Base-by-base conservation (phyloP, 2,329 filamentous ascomycete genomes). In the Meredithiella fracta region DNA sequence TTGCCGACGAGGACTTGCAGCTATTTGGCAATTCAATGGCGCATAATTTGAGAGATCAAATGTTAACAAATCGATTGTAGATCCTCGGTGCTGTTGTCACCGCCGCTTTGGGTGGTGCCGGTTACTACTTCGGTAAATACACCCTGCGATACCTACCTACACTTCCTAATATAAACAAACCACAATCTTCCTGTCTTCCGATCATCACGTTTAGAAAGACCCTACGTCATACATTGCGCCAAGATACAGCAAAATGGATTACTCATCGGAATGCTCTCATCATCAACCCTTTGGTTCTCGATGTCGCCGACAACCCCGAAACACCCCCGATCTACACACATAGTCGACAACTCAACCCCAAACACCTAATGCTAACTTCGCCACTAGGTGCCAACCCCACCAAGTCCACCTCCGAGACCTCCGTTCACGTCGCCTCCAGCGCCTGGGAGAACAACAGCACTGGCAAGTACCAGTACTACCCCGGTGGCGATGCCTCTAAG, bases 21-120 rank as follows among this genome's bases (percentile, higher is more conserved):
- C 5, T 34, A 34, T 5, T 5, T 11, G 29, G 11, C 5, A 11
- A 34, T 5, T 11, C 29, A 34, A 34, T 11, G 11, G 11, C 11
- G 11, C 29, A 34, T 34, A 34, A 5, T 5, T 34, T 5, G 5
- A 34, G 29, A 34, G 23, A 51, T 29, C 7, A n/a, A 9, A 4
- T 15, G 25, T 31, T 52, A 52, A 52, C 50, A 40, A 23, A 2
- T 57, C 17, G 34, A 14, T 5, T 63, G 61, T 65, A 97, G 92
- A 82, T 97, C 66, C 85, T 98, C 62, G 79, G 90, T 61, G 86
- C 81, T 67, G 83, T 97, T 69, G 95, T 97, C 88, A 82, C 85
- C 65, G 83, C 83, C 68, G 85, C 87, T 65, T 85, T 96, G 67
- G 82, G 83, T 66, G 82, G 92, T 64, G 91, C 87, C 63, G 91